These are phyloP conservation scores for Hyaloperonospora arabidopsidis DNA, from an alignment of 352 stramenopile species.

Conservation along the genomic window DNA sequence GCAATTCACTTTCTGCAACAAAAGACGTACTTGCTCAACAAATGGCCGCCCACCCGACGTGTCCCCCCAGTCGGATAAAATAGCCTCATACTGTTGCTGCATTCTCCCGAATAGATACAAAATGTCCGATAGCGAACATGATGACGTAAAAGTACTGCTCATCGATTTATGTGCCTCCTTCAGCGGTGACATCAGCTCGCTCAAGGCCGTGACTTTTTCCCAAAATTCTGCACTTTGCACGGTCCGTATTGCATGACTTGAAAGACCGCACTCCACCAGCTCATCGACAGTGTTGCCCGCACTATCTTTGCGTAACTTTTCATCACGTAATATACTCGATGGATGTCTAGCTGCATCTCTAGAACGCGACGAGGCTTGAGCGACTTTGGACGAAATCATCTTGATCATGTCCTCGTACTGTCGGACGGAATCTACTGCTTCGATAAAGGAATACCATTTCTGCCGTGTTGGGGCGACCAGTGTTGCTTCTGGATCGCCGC, in stretches of 20 bases:
- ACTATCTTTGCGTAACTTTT: conserved; percentile 36
- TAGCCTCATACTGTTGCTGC: conserved; percentile 63
- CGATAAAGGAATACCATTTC: conserved; percentile 73
- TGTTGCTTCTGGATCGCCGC: conserved; percentile 48
- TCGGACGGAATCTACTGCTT: conserved; percentile 67
- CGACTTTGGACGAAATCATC: conserved; percentile 58
- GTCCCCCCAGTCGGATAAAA: conserved; percentile 66
- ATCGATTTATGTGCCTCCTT: conserved; percentile 73
- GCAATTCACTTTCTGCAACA: conserved; percentile 51
- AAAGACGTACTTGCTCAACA: conserved; percentile 48
- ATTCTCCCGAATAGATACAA: conserved; percentile 78
- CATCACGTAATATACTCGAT: conserved; percentile 2
- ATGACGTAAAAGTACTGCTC: conserved; percentile 23
- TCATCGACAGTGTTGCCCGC: conserved; percentile 40
- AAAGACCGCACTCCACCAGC: conserved; percentile 33
- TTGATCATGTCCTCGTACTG: conserved; percentile 84
- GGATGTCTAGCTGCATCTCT: conserved; percentile 1
- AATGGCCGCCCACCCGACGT: conserved; percentile 36
- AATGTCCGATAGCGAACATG: conserved; percentile 57
- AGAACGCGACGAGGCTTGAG: conserved; percentile 23
- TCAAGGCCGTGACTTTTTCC: conserved; percentile 65
- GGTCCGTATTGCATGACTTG: conserved; percentile 35
- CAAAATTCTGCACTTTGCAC: conserved; percentile 66
- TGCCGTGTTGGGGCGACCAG: conserved; percentile 39
- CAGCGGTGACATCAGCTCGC: conserved; percentile 69